These are phyloP conservation scores for Pestalotiopsis sp. DNA, from an alignment of 2,329 filamentous ascomycete species.

Conservation along the genomic window DNA sequence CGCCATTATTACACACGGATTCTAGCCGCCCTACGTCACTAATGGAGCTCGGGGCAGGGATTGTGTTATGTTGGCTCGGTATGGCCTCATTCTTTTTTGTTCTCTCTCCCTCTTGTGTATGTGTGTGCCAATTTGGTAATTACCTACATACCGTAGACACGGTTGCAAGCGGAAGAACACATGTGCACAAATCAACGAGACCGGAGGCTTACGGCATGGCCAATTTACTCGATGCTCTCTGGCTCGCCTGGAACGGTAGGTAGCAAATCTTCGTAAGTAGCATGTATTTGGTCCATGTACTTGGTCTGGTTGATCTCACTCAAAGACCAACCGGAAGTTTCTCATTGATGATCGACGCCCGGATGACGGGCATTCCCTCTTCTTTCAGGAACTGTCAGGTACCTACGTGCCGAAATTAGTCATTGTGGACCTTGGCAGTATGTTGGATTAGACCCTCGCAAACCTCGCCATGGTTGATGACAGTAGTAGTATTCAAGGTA, in stretches of 20 bases:
- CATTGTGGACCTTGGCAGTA: neutral
- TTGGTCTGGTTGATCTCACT: too few relatives aligned
- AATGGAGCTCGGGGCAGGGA: neutral
- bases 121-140: neutral
- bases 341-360: neutral
- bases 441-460: neutral
- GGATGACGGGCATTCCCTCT: neutral
- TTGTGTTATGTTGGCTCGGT: neutral
- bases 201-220: neutral
- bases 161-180: neutral
- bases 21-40: constrained; percentile 5
- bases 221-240: too few relatives aligned
- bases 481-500: too few relatives aligned
- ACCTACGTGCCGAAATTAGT: neutral
- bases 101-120: neutral
- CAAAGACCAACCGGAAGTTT: neutral
- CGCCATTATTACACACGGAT: constrained; percentile 3
- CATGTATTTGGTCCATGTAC: too few relatives aligned
- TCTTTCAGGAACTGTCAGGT: neutral
- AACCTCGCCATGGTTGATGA: too few relatives aligned
- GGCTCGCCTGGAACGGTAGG: too few relatives aligned
- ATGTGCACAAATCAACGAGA: neutral
- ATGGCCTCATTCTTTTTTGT: neutral
- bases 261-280: too few relatives aligned
- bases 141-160: neutral